Base-by-base conservation (phyloP, 305 asterid genomes). In the Ilex paraguariensis region DNA sequence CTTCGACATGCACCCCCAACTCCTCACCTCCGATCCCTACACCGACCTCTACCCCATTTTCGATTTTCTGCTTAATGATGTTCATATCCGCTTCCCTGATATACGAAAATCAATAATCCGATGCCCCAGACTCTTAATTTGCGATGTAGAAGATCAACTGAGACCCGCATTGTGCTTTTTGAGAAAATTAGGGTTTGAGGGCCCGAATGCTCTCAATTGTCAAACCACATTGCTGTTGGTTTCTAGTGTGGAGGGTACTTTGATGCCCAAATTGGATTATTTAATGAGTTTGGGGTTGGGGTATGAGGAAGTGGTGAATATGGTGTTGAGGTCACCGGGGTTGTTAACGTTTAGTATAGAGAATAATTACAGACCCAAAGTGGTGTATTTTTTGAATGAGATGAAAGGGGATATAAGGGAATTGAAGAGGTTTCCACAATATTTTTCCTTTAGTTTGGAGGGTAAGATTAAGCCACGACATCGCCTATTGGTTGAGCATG, bases 321-420 rank as follows among this genome's bases (percentile, higher is more conserved):
- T 91, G 97, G 86, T 91, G 59, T 45, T 88, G 73, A 80, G 97
- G 64, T 88, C 90, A 11, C 98, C 98, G 13, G 95, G 91, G 49
- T 65, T 91, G 81, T 70, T 88, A 82, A 91, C 95, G 31, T 88
- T 79, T 59, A 91, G 98, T 56, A 73, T 91, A 63, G 95, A 91
- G 82, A 85, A 81, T 16, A 91, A 91, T 67, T 91, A 56, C 49
- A 74, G 52, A 79, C 98, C 95, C 2, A 91, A 91, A 65, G 57
- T 76, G 62, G 87, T 75, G 72, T 88, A 83, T 58, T 91, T 91
- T 58, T 13, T 82, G 63, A 64, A 82, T 67, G 95, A 86, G 28
- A 87, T 91, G 96, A 69, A 79, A 30, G 91, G 93, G 68, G 65
- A 80, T 66, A 66, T 91, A 73, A 77, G 73, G 68, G 95, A 91